These are phyloP conservation scores for Penicillium thymicola DNA, from an alignment of 2,329 filamentous ascomycete genomes.

Conservation along the genomic window DNA sequence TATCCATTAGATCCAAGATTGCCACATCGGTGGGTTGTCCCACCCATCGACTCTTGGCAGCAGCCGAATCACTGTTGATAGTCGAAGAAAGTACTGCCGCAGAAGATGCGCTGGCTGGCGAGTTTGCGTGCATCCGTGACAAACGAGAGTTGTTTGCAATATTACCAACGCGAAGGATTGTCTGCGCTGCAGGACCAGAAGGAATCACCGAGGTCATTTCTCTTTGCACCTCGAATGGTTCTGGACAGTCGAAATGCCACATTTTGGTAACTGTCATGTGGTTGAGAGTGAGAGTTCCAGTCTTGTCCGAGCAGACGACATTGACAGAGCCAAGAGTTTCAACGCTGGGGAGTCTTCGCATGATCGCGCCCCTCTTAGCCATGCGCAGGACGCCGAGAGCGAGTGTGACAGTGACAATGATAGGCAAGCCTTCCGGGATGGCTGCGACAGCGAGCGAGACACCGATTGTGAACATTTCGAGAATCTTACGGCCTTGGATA, in stretches of 20 bases:
- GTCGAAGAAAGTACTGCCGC: slow-evolving; percentile 85
- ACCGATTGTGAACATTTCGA: slow-evolving; percentile 97
- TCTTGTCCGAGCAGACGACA: slow-evolving; percentile 99
- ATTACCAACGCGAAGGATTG: slow-evolving; percentile 87
- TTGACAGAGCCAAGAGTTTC: slow-evolving; percentile 98
- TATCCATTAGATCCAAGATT: slow-evolving; percentile 89
- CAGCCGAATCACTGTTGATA: slow-evolving; percentile 57
- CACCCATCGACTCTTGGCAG: slow-evolving; percentile 82
- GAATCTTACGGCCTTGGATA: slow-evolving; percentile 79
- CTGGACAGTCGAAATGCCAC: slow-evolving; percentile 78
- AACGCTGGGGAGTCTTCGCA: slow-evolving; percentile 91
- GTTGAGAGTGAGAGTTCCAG: slow-evolving; percentile 91
- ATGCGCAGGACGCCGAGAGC: slow-evolving; percentile 93
- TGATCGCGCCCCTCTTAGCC: slow-evolving; percentile 92
- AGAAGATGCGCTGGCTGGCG: slow-evolving; percentile 66
- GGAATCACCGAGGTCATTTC: slow-evolving; percentile 50
- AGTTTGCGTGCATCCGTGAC: slow-evolving; percentile 67
- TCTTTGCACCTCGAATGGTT: slow-evolving; percentile 56
- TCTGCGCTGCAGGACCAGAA: slow-evolving; percentile 70
- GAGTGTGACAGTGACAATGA: slow-evolving; percentile 96
- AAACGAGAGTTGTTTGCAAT: slow-evolving; percentile 93
- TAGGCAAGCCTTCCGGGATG: slow-evolving; percentile 92
- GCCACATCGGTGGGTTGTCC: slow-evolving; percentile 97
- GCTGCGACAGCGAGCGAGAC: slow-evolving; percentile 95
- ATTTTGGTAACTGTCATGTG: slow-evolving; percentile 97